Conservation (phyloP, 805 yeast species). For the Schwanniomyces sp. region DNA sequence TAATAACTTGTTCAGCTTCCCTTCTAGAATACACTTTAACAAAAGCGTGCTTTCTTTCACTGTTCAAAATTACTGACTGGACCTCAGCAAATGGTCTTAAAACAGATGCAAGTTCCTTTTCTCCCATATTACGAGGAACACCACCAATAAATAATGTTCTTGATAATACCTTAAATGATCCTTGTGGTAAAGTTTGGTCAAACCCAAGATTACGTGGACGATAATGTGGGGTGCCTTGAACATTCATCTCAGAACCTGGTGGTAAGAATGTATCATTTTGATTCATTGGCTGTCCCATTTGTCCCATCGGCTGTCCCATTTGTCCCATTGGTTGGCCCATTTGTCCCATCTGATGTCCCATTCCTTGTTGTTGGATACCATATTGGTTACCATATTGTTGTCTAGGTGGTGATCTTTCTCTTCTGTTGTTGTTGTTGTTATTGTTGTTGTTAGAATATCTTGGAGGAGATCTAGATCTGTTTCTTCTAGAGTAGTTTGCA, state of each 20-base stretch:
- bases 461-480: slow-evolving; percentile 55
- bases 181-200: slow-evolving; percentile 74
- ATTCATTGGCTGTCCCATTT: slow-evolving; percentile 4
- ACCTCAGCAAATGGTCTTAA: slow-evolving; percentile 88
- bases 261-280: slow-evolving; percentile 6
- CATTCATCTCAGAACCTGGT: slow-evolving; percentile 61
- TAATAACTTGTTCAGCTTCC: slow-evolving; percentile 84
- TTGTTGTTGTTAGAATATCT: slow-evolving; percentile 16
- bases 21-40: slow-evolving; percentile 89
- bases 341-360: slow-evolving; percentile 4
- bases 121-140: slow-evolving; percentile 80
- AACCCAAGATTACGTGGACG: slow-evolving; percentile 71
- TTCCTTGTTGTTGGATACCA: slow-evolving; percentile 10
- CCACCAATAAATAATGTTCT: slow-evolving; percentile 95
- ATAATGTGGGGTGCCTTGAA: slow-evolving; percentile 71
- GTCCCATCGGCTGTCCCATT: slow-evolving; percentile 4
- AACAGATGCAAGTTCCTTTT: slow-evolving; percentile 63
- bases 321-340: slow-evolving; percentile 5
- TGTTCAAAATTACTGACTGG: slow-evolving; percentile 84
- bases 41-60: slow-evolving; percentile 92
- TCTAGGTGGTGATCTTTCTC: slow-evolving; percentile 31
- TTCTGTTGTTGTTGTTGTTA: slow-evolving; percentile 14
- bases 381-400: slow-evolving; percentile 7
- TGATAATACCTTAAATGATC: slow-evolving; percentile 77
- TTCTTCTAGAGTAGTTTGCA: slow-evolving; percentile 45